These are phyloP conservation scores for Colletotrichum navitas DNA, from an alignment of 2,329 filamentous ascomycete genomes.

Conservation along the genomic window DNA sequence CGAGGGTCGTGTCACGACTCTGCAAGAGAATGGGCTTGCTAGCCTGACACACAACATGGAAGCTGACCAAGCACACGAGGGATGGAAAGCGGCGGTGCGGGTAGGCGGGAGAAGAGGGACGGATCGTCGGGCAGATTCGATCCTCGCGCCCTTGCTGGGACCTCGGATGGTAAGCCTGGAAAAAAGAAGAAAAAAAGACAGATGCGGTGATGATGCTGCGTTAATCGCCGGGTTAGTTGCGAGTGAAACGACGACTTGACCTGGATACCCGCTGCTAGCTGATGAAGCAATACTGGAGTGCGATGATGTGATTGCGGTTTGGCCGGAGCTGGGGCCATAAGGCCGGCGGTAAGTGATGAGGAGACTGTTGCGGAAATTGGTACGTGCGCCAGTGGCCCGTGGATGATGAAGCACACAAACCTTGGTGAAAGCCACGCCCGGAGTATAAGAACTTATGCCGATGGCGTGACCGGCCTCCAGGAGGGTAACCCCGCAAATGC, in stretches of 20 bases:
- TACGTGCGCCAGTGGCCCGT: constrained; percentile 19
- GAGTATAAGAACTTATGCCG: constrained; percentile 17
- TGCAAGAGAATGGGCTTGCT: constrained; percentile 8
- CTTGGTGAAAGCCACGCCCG: constrained; percentile 5
- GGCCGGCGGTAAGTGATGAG: constrained; percentile 24
- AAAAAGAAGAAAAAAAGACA: not conserved
- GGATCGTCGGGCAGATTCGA: constrained; percentile 32
- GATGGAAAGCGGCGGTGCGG: not conserved
- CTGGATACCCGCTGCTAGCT: constrained; percentile 23
- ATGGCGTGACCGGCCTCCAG: constrained; percentile 40
- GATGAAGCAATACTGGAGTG: constrained; percentile 42
- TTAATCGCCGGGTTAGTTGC: constrained; percentile 10
- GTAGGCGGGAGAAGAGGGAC: constrained; percentile 25
- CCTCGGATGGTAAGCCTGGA: constrained; percentile 13
- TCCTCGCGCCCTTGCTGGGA: constrained; percentile 15
- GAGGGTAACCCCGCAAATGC: constrained; percentile 33
- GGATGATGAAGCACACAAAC: not conserved
- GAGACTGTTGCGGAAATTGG: not conserved
- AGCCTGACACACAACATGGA: constrained; percentile 5
- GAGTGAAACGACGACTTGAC: constrained; percentile 29
- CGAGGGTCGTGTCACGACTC: not conserved
- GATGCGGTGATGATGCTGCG: constrained; percentile 8
- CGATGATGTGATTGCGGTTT: constrained; percentile 41
- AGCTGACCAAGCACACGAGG: constrained; percentile 4
- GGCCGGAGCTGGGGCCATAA: constrained; percentile 32